Evolutionary conservation across 192 early-diverging fungal genomes (phyloP).

Genomic region (Coemansia sp.): DNA sequence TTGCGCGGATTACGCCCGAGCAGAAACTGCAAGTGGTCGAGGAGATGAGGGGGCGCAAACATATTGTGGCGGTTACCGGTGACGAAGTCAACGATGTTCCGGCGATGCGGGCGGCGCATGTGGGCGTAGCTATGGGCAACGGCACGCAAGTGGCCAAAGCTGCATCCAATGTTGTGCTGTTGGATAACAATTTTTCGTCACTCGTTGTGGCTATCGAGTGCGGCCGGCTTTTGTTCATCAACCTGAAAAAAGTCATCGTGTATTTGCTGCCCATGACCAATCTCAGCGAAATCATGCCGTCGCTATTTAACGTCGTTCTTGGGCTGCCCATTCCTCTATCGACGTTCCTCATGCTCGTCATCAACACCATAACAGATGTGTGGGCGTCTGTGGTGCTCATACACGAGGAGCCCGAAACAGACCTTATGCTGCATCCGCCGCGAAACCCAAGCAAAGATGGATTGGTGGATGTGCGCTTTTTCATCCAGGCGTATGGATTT

Average conservation of each 20-base stretch:
- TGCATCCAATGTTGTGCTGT: conserved; percentile 65
- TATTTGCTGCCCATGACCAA: conserved; percentile 80
- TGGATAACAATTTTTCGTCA: conserved; percentile 68
- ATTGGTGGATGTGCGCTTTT: conserved; percentile 65
- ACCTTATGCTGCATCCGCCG: conserved; percentile 69
- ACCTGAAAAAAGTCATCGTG: conserved; percentile 83
- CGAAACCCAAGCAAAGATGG: conserved; percentile 68
- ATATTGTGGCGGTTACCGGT: conserved; percentile 83
- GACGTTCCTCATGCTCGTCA: conserved; percentile 77
- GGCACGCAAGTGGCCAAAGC: conserved; percentile 80
- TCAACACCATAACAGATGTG: conserved; percentile 66
- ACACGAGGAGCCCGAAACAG: conserved; percentile 73
- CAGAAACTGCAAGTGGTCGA: conserved; percentile 85
- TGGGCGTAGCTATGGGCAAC: conserved; percentile 85
- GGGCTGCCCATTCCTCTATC: conserved; percentile 79
- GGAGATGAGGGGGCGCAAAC: conserved; percentile 67
- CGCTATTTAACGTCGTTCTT: conserved; percentile 75
- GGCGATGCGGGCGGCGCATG: conserved; percentile 85
- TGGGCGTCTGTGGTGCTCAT: conserved; percentile 67
- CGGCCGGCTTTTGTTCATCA: conserved; percentile 83
- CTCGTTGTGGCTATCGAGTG: conserved; percentile 72
- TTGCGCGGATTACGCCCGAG: conserved; percentile 86
- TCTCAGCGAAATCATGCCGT: conserved; percentile 74
- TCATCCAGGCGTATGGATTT: conserved; percentile 76
- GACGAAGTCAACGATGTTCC: conserved; percentile 93